A percentile compares a stretch with the other conserved stretches of the same genome.
These are phyloP conservation scores for Globisporangium okanoganense DNA, from an alignment of 352 stramenopile species.

Conservation along the genomic window DNA sequence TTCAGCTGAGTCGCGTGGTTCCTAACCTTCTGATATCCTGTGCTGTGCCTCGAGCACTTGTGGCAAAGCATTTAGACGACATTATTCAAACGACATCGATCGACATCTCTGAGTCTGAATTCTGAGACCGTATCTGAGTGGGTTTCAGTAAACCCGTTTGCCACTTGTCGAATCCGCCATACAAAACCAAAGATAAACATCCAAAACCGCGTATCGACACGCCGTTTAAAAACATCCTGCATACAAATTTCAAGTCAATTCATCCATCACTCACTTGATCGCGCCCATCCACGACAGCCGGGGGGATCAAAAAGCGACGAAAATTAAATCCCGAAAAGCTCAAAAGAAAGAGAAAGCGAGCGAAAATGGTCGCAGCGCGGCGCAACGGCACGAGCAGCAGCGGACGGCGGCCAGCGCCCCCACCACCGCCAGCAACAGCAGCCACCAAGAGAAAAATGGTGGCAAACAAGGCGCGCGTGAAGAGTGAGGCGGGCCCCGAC, in stretches of 20 bases:
- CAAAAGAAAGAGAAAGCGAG: background rate
- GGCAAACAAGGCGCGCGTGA: background rate
- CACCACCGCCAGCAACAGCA: background rate
- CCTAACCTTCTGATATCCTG: too few species aligned
- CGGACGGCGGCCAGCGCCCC: background rate
- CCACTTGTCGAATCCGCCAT: background rate
- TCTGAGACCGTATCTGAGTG: background rate
- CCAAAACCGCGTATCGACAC: background rate
- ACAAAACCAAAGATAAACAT: background rate
- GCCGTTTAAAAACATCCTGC: background rate
- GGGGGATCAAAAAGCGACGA: background rate
- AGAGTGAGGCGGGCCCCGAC: conserved; percentile 12
- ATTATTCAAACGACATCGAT: too few species aligned
- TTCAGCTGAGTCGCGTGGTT: too few species aligned
- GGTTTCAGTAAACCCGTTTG: background rate
- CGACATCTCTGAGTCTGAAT: background rate
- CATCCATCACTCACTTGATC: background rate
- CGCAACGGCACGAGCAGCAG: background rate
- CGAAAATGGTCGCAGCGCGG: conserved; percentile 6
- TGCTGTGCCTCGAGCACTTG: too few species aligned
- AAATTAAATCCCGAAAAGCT: background rate
- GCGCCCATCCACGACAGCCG: background rate
- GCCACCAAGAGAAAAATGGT: conserved; percentile 4
- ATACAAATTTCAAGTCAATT: background rate
- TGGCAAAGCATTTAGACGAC: too few species aligned